Evolutionary conservation across 176 grass and related monocot genomes (phyloP).

Genomic region (Lolium multiflorum): DNA sequence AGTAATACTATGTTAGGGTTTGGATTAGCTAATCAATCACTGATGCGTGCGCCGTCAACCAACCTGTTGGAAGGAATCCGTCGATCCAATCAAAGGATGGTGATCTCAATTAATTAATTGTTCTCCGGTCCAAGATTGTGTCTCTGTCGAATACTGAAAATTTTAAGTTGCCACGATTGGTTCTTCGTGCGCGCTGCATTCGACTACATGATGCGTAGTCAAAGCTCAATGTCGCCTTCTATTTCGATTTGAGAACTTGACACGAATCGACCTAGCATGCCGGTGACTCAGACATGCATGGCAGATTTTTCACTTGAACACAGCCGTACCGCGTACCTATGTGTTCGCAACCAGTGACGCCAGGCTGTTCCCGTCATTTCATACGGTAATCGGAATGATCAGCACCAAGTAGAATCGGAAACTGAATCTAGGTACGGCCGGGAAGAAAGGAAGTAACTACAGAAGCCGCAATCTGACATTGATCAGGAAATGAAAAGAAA

Average conservation of each 20-base stretch:
- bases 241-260: background rate
- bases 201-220: background rate
- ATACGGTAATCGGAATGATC: background rate
- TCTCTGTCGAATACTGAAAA: background rate
- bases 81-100: too few species aligned
- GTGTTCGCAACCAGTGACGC: background rate
- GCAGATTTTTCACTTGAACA: background rate
- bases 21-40: too few species aligned
- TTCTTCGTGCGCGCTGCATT: background rate
- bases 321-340: background rate
- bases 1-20: too few species aligned
- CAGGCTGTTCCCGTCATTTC: background rate
- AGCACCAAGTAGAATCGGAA: background rate
- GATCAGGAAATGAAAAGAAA: background rate
- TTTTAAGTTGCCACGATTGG: background rate
- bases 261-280: background rate
- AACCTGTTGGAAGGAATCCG: too few species aligned
- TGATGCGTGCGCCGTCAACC: too few species aligned
- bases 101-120: background rate
- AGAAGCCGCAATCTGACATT: background rate
- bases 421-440: background rate
- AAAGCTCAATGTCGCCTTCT: conserved; percentile 1
- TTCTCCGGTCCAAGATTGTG: conserved; percentile 49
- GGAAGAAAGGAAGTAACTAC: background rate
- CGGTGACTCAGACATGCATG: background rate